A percentile compares a stretch with the other conserved stretches of the same genome.
Evolutionary conservation across 306 rosid genomes (phyloP).

Genomic region (Dryas drummondii): DNA sequence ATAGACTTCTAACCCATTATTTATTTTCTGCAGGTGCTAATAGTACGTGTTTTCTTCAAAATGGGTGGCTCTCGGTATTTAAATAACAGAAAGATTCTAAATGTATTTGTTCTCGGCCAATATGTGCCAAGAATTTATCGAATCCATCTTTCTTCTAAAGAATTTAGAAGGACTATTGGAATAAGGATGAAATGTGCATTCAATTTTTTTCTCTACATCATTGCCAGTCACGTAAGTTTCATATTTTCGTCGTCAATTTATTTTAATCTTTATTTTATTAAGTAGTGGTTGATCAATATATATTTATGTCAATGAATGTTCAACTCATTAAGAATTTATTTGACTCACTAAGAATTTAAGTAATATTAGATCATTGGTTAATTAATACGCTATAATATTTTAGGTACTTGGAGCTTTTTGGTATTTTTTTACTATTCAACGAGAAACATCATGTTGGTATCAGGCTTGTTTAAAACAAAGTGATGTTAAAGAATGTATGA

Average conservation of each 20-base stretch:
- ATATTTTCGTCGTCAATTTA: neutral
- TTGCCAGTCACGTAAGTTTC: slow-evolving; percentile 33
- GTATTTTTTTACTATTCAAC: slow-evolving; percentile 23
- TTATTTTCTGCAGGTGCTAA: slow-evolving; percentile 22
- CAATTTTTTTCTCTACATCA: slow-evolving; percentile 17
- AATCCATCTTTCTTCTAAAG: slow-evolving; percentile 11
- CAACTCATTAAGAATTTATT: no score
- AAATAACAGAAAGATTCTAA: neutral
- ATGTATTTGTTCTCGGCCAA: slow-evolving; percentile 16
- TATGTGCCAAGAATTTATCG: slow-evolving; percentile 33
- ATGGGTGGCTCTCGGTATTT: slow-evolving; percentile 1
- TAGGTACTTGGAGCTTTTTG: slow-evolving; percentile 35
- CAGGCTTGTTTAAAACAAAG: neutral
- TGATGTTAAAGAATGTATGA: neutral
- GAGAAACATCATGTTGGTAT: slow-evolving; percentile 31
- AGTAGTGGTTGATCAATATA: no score
- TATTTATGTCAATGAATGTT: no score
- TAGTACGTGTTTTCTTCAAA: neutral
- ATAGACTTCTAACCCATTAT: neutral
- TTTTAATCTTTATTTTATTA: neutral
- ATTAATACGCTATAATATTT: no score
- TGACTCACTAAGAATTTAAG: no score
- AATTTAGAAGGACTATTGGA: slow-evolving; percentile 5
- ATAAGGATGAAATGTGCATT: neutral
- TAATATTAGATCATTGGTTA: no score